phyloP scores from a whole-genome alignment of 202 grass and related monocot genomes.

The Zizania palustris region DNA sequence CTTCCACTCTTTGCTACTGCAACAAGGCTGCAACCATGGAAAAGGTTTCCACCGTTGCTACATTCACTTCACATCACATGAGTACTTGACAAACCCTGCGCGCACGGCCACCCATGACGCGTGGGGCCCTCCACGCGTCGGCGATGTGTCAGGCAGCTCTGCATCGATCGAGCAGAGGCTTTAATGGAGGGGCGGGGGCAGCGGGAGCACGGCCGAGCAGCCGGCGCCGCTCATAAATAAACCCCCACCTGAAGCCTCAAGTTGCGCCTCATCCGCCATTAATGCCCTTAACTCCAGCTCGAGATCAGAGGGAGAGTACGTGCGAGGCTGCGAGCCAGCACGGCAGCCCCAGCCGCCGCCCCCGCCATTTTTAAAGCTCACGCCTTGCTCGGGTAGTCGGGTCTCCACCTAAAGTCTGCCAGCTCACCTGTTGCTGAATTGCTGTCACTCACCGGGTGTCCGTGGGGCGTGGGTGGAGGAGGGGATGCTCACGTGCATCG shows the following conservation, averaged over 20 bases:
- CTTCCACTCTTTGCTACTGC: neutral
- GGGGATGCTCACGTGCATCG: conserved; percentile 69
- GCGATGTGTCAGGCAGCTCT: conserved; percentile 42
- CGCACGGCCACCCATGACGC: neutral
- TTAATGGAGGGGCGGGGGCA: conserved; percentile 4
- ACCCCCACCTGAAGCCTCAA: conserved; percentile 16
- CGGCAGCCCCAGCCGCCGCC: neutral
- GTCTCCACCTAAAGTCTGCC: neutral
- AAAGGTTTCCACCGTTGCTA: neutral
- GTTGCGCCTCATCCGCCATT: conserved; percentile 46
- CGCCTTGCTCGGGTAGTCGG: neutral
- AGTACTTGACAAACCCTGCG: conserved; percentile 17
- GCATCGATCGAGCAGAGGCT: conserved; percentile 6
- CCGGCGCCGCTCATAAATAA: conserved; percentile 47
- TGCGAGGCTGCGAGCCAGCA: neutral
- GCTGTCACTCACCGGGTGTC: conserved; percentile 4
- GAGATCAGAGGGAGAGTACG: conserved; percentile 36
- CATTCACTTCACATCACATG: neutral
- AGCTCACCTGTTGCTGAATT: neutral
- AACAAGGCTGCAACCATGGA: neutral
- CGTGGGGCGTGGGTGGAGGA: neutral
- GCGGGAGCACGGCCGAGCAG: neutral
- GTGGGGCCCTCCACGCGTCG: neutral
- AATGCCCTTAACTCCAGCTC: conserved; percentile 49
- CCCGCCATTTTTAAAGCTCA: conserved; percentile 11